Conservation (phyloP, 495 filamentous ascomycete genomes). For the Lophiotrema nucula region DNA sequence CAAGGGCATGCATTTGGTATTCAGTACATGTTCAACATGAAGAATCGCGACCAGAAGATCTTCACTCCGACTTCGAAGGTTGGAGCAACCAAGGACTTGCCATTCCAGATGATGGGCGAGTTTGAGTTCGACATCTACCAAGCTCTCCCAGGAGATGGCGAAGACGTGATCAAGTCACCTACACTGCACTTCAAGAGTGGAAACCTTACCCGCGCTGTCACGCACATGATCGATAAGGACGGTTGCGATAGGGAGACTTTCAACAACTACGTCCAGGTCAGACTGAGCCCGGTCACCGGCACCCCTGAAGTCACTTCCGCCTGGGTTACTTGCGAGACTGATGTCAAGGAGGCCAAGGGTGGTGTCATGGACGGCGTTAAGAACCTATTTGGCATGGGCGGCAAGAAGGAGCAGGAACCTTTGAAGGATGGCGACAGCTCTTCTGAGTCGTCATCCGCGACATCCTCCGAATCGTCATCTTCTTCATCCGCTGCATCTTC, state of each 20-base stretch:
- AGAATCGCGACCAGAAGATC: constrained; percentile 69
- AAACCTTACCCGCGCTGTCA: constrained; percentile 81
- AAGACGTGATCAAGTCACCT: constrained; percentile 52
- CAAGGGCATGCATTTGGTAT: constrained; percentile 70
- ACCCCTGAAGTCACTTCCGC: constrained; percentile 76
- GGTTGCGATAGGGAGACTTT: constrained; percentile 76
- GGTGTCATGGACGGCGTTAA: constrained; percentile 90
- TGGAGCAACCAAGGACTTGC: constrained; percentile 81
- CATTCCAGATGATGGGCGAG: constrained; percentile 80
- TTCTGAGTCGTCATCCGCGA: constrained; percentile 36
- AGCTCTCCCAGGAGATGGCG: constrained; percentile 49
- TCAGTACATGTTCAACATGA: constrained; percentile 58
- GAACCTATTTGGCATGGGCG: constrained; percentile 88
- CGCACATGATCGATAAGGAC: constrained; percentile 68
- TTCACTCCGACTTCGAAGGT: constrained; percentile 77
- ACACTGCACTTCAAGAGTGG: constrained; percentile 62
- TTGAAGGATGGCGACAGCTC: constrained; percentile 58
- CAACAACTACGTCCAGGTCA: constrained; percentile 72
- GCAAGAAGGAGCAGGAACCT: constrained; percentile 79
- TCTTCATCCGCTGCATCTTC: constrained; percentile 49
- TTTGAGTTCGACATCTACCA: constrained; percentile 82
- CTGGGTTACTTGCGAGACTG: constrained; percentile 79
- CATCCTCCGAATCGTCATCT: constrained; percentile 45
- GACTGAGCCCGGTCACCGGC: constrained; percentile 70
- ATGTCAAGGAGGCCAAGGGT: constrained; percentile 67